Conservation (phyloP, 2,329 filamentous ascomycete genomes). For the Thermomyces lanuginosus region DNA sequence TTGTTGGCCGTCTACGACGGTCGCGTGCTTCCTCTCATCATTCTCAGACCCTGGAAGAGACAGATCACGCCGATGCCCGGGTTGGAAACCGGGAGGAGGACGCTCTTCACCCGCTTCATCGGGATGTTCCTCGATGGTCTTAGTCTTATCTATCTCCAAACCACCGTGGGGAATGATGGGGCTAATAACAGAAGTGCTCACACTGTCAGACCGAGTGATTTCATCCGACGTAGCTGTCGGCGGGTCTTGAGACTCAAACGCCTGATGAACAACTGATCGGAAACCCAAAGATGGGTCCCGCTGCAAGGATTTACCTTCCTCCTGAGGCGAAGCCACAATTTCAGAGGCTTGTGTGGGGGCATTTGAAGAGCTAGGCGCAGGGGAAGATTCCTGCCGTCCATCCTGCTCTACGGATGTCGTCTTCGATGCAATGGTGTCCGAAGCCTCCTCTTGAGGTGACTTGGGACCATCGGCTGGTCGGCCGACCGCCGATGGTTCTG, state of each 20-base stretch:
- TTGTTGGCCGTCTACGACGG: conserved; percentile 29
- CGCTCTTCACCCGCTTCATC: conserved; percentile 17
- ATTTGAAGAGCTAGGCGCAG: not conserved
- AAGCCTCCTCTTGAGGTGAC: too few relatives aligned
- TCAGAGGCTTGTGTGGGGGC: conserved; percentile 3
- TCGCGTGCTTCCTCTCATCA: conserved; percentile 45
- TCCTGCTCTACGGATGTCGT: not conserved
- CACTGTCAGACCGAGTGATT: conserved; percentile 44
- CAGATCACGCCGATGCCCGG: conserved; percentile 41
- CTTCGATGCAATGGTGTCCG: too few relatives aligned
- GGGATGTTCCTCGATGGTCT: conserved; percentile 41
- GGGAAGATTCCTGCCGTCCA: not conserved
- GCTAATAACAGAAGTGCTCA: conserved; percentile 46
- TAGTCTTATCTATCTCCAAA: conserved; percentile 27
- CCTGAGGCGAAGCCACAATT: conserved; percentile 8
- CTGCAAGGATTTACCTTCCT: conserved; percentile 22
- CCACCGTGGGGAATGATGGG: conserved; percentile 42
- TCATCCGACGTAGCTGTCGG: conserved; percentile 37
- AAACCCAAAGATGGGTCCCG: conserved; percentile 41
- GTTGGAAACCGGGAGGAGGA: conserved; percentile 25
- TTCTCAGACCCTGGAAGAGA: conserved; percentile 43
- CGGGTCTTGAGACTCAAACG: conserved; percentile 45
- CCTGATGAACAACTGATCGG: conserved; percentile 45
- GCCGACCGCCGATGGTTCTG: too few relatives aligned
- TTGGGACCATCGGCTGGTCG: too few relatives aligned